Conservation (phyloP, 1,139 yeast species). For the Meyerozyma elateridarum region DNA sequence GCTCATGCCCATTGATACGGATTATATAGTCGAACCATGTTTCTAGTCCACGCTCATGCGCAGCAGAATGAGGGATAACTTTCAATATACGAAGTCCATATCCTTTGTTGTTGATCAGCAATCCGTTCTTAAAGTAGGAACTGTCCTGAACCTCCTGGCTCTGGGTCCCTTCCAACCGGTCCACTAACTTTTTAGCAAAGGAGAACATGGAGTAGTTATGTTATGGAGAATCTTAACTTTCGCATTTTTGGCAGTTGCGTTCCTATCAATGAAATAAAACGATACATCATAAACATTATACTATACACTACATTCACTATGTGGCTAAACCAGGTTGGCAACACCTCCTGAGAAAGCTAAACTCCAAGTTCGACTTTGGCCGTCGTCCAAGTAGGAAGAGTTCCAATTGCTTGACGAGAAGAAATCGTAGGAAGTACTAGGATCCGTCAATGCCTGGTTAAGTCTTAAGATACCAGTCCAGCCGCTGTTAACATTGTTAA, state of each 20-base stretch:
- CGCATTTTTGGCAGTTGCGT: neutral
- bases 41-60: slow-evolving; percentile 48
- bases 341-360: slow-evolving; percentile 49
- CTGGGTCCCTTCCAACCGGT: slow-evolving; percentile 51
- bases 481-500: slow-evolving; percentile 59
- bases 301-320: slow-evolving; percentile 3
- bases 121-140: slow-evolving; percentile 49
- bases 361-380: slow-evolving; percentile 90
- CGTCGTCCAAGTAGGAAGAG: slow-evolving; percentile 65
- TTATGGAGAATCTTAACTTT: too few species aligned
- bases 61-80: slow-evolving; percentile 39
- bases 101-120: slow-evolving; percentile 37
- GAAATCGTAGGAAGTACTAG: slow-evolving; percentile 60
- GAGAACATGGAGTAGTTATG: slow-evolving; percentile 71
- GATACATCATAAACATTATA: neutral
- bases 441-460: slow-evolving; percentile 74
- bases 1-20: slow-evolving; percentile 69
- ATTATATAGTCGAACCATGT: slow-evolving; percentile 85
- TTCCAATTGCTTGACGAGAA: slow-evolving; percentile 53
- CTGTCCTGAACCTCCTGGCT: slow-evolving; percentile 33
- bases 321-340: slow-evolving; percentile 9
- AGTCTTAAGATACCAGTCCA: slow-evolving; percentile 85
- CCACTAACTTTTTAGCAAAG: slow-evolving; percentile 80
- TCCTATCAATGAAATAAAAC: neutral
- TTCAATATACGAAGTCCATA: slow-evolving; percentile 39